phyloP scores from a whole-genome alignment of 179 eudicot genomes.

The Heliamphora pulchella region DNA sequence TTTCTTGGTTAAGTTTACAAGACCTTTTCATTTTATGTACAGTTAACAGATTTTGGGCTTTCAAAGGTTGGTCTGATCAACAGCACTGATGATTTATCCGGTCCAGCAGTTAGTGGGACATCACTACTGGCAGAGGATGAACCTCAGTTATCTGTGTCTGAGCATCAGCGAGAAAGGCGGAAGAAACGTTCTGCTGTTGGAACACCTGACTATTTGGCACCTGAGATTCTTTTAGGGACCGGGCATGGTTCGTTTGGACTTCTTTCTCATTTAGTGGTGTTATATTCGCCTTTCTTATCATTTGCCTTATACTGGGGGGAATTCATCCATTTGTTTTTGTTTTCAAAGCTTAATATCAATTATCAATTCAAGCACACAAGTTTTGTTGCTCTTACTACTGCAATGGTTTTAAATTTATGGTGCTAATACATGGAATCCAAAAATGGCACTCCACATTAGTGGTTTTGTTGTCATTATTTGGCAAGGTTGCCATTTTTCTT shows the following conservation, averaged over 20 bases:
- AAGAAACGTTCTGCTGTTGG: conserved; percentile 98
- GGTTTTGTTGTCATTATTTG: neutral
- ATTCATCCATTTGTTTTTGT: neutral
- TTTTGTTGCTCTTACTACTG: neutral
- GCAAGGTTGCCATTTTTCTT: conserved; percentile 1
- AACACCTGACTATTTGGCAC: conserved; percentile 99
- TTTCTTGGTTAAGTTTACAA: neutral
- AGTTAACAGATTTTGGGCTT: conserved; percentile 99
- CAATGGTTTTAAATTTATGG: neutral
- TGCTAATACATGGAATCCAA: neutral
- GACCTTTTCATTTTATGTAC: conserved; percentile 20
- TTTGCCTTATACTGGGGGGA: neutral
- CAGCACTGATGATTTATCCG: conserved; percentile 98
- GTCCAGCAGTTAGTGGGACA: conserved; percentile 87
- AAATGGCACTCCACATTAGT: too few relatives aligned
- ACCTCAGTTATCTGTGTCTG: conserved; percentile 55
- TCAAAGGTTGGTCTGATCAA: conserved; percentile 99
- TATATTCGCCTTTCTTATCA: neutral
- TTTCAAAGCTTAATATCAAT: neutral
- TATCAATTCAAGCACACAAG: neutral
- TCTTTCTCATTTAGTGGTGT: conserved; percentile 1
- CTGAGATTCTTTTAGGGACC: conserved; percentile 96
- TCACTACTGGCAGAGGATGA: conserved; percentile 73
- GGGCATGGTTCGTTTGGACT: conserved; percentile 74
- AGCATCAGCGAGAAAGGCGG: conserved; percentile 75